Percentiles rank a stretch among this genome's conserved stretches.
These are phyloP conservation scores for Fusarium subtropicale DNA, from an alignment of 2,329 filamentous ascomycete genomes.

Conservation along the genomic window DNA sequence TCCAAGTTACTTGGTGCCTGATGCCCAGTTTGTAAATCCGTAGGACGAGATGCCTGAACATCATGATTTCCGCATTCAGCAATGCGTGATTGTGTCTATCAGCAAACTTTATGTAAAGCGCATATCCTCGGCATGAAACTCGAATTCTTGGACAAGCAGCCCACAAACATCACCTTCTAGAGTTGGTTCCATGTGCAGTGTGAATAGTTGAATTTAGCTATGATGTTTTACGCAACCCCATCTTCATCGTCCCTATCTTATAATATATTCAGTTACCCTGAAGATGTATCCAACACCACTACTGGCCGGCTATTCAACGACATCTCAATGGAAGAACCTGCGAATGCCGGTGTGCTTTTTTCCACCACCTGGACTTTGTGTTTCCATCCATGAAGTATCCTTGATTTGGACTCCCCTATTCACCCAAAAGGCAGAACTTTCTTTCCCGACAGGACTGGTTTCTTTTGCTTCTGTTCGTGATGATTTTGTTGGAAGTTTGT, in stretches of 20 bases:
- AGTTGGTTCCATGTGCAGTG: not conserved
- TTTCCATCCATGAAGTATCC: slow-evolving; percentile 53
- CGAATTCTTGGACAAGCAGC: not conserved
- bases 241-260: not conserved
- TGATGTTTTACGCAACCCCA: slow-evolving; percentile 1
- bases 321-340: slow-evolving; percentile 57
- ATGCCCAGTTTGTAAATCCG: not conserved
- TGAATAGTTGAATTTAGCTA: not conserved
- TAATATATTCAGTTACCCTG: not conserved
- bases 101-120: not conserved
- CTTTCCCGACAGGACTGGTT: slow-evolving; percentile 15
- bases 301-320: not conserved
- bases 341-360: slow-evolving; percentile 54
- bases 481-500: slow-evolving; percentile 19
- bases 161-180: not conserved
- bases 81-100: slow-evolving; percentile 1
- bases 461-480: slow-evolving; percentile 12
- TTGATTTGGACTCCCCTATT: slow-evolving; percentile 39
- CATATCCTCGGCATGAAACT: not conserved
- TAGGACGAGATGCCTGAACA: not conserved
- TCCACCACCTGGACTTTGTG: slow-evolving; percentile 22
- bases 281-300: slow-evolving; percentile 11
- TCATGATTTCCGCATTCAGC: slow-evolving; percentile 16
- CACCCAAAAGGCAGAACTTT: slow-evolving; percentile 15
- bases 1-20: slow-evolving; percentile 7